Percentiles rank a stretch among this genome's conserved stretches.
These are phyloP conservation scores for Alternaria incomplexa DNA, from an alignment of 2,329 filamentous ascomycete genomes.

Conservation along the genomic window DNA sequence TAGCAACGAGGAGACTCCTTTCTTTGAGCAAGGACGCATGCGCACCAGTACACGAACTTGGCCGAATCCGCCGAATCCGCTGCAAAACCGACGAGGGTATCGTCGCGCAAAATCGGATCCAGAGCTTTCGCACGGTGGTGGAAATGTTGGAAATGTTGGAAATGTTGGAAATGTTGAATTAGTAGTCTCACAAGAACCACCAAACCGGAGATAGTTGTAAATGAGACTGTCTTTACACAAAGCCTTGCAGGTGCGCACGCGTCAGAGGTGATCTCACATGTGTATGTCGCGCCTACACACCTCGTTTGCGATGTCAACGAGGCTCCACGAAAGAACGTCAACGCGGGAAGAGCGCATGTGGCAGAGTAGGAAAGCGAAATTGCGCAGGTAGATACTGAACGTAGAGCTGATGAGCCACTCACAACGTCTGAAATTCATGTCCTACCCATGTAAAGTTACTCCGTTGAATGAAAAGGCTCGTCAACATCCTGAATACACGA, in stretches of 20 bases:
- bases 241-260: not conserved
- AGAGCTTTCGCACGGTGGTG: not conserved
- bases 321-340: not conserved
- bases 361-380: not conserved
- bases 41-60: not conserved
- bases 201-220: not conserved
- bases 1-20: not conserved
- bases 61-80: not conserved
- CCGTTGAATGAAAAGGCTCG: not conserved
- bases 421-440: not conserved
- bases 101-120: not conserved
- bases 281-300: not conserved
- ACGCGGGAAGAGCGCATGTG: not conserved
- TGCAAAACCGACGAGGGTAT: not conserved
- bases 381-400: not conserved
- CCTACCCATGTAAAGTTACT: not conserved
- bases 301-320: not conserved
- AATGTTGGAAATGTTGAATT: not conserved
- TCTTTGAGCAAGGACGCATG: not conserved
- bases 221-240: not conserved
- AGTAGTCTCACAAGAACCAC: not conserved
- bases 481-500: rapidly evolving
- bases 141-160: not conserved
- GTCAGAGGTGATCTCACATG: not conserved
- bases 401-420: not conserved